phyloP scores from a whole-genome alignment of 441 rosid genomes.

The Euphorbia celastroides region DNA sequence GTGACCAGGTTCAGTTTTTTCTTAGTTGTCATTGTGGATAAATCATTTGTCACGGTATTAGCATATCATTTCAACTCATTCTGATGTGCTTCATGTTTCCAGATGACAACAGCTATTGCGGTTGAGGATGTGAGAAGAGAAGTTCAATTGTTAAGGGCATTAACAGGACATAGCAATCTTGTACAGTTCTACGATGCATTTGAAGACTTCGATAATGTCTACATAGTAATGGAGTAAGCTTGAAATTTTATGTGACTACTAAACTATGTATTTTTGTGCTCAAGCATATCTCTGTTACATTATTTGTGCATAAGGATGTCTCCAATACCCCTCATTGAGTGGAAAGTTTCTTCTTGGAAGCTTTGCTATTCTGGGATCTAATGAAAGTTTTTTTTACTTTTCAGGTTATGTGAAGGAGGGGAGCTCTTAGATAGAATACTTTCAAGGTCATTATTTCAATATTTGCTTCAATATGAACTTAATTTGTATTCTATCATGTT shows the following conservation, averaged over 20 bases:
- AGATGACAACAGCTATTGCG: conserved; percentile 94
- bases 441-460: too few species aligned
- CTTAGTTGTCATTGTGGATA: background rate
- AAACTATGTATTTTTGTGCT: conserved; percentile 11
- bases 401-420: too few species aligned
- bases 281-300: background rate
- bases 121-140: conserved; percentile 96
- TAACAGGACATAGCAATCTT: conserved; percentile 80
- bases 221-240: conserved; percentile 98
- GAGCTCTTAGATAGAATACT: too few species aligned
- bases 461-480: too few species aligned
- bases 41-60: background rate
- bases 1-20: too few species aligned
- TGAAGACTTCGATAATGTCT: conserved; percentile 90
- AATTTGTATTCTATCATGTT: too few species aligned
- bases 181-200: conserved; percentile 81
- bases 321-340: conserved; percentile 4
- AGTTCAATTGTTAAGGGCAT: conserved; percentile 76
- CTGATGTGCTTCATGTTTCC: conserved; percentile 16
- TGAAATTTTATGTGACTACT: background rate
- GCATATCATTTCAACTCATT: background rate
- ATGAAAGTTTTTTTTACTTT: background rate
- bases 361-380: conserved; percentile 4
- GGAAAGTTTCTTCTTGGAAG: background rate
- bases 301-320: background rate